These are phyloP conservation scores for Trebouxia sp. DNA, from an alignment of 139 green algal species.

Conservation along the genomic window DNA sequence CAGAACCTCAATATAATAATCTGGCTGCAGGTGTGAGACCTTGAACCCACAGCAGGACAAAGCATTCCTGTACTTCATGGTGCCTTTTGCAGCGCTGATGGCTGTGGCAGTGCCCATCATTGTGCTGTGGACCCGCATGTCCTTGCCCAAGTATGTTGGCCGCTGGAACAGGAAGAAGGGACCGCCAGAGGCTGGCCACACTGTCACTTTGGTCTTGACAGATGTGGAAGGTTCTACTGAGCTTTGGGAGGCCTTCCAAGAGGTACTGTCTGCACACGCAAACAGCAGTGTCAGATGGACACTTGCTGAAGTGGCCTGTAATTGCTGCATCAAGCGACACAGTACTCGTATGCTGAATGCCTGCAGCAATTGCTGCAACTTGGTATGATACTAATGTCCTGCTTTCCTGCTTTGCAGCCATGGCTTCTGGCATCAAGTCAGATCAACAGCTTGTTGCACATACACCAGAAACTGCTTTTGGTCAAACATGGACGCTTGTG, in stretches of 20 bases:
- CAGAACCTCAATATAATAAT: too few relatives aligned
- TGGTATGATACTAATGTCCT: too few relatives aligned
- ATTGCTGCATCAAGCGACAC: conserved; percentile 13
- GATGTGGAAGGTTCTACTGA: conserved; percentile 62
- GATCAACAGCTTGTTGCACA: not conserved
- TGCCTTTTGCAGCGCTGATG: conserved; percentile 12
- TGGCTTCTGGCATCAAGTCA: not conserved
- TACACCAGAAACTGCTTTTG: too few relatives aligned
- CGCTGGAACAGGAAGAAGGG: conserved; percentile 28
- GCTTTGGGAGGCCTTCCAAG: conserved; percentile 62
- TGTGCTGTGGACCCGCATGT: conserved; percentile 18
- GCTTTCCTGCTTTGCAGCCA: too few relatives aligned
- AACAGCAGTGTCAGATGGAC: too few relatives aligned
- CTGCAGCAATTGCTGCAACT: too few relatives aligned
- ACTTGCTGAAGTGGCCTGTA: not conserved
- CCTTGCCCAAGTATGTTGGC: not conserved
- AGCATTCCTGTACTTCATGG: conserved; percentile 11
- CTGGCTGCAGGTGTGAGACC: not conserved
- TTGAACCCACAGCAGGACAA: conserved; percentile 15
- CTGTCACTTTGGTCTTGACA: conserved; percentile 59
- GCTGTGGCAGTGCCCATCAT: conserved; percentile 12
- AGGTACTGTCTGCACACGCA: conserved; percentile 27
- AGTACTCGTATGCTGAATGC: too few relatives aligned
- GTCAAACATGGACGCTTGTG: too few relatives aligned
- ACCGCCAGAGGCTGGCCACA: conserved; percentile 30